Percentiles rank a stretch among this genome's conserved stretches.
phyloP scores from a whole-genome alignment of 106 monocot genomes.

The Dioscorea alata region DNA sequence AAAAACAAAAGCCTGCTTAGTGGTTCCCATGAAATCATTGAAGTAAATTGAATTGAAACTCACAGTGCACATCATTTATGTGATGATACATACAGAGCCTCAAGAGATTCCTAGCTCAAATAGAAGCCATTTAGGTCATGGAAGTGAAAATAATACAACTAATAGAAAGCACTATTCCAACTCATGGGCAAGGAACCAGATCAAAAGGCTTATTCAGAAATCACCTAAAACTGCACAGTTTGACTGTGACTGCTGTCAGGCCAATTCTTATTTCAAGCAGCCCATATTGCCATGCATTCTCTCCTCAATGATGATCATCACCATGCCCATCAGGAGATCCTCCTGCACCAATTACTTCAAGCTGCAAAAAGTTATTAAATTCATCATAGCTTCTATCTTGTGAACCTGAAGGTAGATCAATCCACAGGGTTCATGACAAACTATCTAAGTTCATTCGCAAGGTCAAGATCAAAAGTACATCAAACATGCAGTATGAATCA shows the following conservation, averaged over 20 bases:
- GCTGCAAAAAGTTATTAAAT: constrained; percentile 24
- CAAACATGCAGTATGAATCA: too few relatives aligned
- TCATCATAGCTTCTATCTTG: too few relatives aligned
- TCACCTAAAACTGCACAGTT: constrained; percentile 19
- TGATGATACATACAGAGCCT: not conserved
- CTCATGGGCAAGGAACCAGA: constrained; percentile 2
- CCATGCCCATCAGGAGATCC: constrained; percentile 75
- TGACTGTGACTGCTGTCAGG: constrained; percentile 20
- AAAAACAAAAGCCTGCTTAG: not conserved
- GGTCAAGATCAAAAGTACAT: too few relatives aligned
- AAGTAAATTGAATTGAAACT: not conserved
- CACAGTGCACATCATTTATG: constrained; percentile 5
- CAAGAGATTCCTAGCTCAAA: not conserved
- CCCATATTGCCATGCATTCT: not conserved
- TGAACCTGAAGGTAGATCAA: too few relatives aligned
- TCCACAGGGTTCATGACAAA: too few relatives aligned
- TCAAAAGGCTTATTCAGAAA: not conserved
- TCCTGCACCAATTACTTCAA: constrained; percentile 79
- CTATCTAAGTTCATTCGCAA: too few relatives aligned
- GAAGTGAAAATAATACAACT: not conserved
- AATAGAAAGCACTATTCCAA: not conserved
- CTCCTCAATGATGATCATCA: constrained; percentile 43
- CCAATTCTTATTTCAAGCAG: constrained; percentile 18
- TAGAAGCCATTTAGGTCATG: constrained; percentile 1
- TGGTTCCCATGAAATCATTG: not conserved